Base-by-base conservation (phyloP, 2,329 filamentous ascomycete genomes). In the Exophiala phaeomuriformis region DNA sequence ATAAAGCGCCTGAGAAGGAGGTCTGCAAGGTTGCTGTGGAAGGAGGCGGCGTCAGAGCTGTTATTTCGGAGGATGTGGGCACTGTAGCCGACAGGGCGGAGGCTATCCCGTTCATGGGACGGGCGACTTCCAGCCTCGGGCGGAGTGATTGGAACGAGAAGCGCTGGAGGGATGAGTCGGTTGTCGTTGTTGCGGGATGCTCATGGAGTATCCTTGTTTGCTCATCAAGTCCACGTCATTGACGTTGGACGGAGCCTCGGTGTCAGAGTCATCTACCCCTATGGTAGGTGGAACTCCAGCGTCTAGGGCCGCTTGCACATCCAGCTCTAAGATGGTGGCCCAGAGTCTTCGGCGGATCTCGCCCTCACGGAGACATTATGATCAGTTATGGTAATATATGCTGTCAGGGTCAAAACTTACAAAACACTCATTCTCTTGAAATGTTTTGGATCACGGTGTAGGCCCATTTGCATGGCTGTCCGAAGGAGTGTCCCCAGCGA, bases 1-100 rank as follows among this genome's bases (percentile, higher is more conserved):
- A 82, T 60, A 60, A 80, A 82, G 9, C 80, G 76, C 3, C 77
- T 75, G 3, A 78, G 68, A 0, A 78, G 67, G 39, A 76, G 74
- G 46, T 80, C 74, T 29, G 79, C 65, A 3, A 81, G 62, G 53
- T 79, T 79, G 1, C 71, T 65, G n/a, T 74, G 72, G 49, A 78
- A 77, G 60, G 29, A 45, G 63, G 49, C 57, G n/a, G 45, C 10
- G 36, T 10, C 27, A 5, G 10, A 19, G 36, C 10, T 19, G 5
- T 29, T 30, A 51, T 48, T 51, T 32, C 64, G 53, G 6, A 60
- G 57, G 3, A 54, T 28, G 30, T 59, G 53, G 50, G 59, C 42
- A 51, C 58, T 27, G 62, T 54, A 53, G 67, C 51, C 31, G 0
- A 63, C 2, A 65, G 55, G 1, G 66, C 54, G 42, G 64, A 63